Base-by-base conservation (phyloP, 345 rosid species). In the Excoecaria cochinchinensis region DNA sequence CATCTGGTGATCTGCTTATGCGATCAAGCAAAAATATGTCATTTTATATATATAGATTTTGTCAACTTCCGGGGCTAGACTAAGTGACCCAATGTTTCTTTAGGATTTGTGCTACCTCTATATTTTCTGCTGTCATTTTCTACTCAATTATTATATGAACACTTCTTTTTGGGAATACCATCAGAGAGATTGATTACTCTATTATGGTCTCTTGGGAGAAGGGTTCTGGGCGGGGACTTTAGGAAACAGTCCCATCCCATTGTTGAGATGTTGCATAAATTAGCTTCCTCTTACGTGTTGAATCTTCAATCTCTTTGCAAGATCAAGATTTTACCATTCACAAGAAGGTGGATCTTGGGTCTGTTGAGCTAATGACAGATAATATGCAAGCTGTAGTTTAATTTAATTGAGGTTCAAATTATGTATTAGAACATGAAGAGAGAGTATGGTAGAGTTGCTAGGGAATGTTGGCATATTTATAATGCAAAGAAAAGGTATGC, bases 1-100 rank as follows among this genome's bases (percentile, higher is more conserved):
- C 40, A 72, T 47, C 4, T 25, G 50, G 50, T 64, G 50, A 53
- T 64, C 59, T 51, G 31, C 47, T 5, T 74, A 40, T 74, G 55
- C 24, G 64, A 39, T 44, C 52, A 55, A 11, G 2, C 31, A 31
- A 31, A 31, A 31, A 31, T 31, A 31, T 31, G 31, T 31, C 1
- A 31, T 31, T 31, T 31, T 31, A 2, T 31, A 31, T 2, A 2
- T 31, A 31, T 31, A 31, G 2, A 31, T 31, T 31, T 31, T 31
- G 31, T 31, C 31, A 31, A 31, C 31, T 42, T 42, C 8, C 1
- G 46, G 8, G 38, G 50, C n/a, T 40, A 62, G 70, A 52, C 11
- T 71, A 13, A 31, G 21, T 13, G 59, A 55, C 19, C 19, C 59
- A 55, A 15, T 57, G n/a, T 24, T 10, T 1, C 8, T 57, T 6